Percentiles rank a stretch among this genome's conserved stretches.
These are phyloP conservation scores for Alternaria viburni DNA, from an alignment of 2,329 filamentous ascomycete species.

Conservation along the genomic window DNA sequence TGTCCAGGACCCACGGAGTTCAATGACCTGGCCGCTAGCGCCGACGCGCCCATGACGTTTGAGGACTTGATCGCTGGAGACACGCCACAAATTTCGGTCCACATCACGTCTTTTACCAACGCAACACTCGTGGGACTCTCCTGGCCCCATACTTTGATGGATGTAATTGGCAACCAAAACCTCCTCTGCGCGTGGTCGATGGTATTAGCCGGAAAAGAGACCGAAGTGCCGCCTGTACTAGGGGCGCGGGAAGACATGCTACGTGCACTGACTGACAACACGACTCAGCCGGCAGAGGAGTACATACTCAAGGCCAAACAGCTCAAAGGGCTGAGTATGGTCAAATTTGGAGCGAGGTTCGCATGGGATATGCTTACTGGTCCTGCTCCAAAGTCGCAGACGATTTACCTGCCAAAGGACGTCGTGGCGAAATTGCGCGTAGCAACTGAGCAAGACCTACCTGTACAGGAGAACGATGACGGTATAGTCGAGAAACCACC, in stretches of 20 bases:
- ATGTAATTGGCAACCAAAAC: conserved; percentile 53
- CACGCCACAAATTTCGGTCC: conserved; percentile 55
- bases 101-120: conserved; percentile 58
- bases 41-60: conserved; percentile 16
- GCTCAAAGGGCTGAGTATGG: conserved; percentile 19
- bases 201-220: conserved; percentile 53
- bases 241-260: conserved; percentile 47
- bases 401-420: conserved; percentile 49
- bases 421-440: conserved; percentile 19
- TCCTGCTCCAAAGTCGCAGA: conserved; percentile 37
- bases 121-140: conserved; percentile 57
- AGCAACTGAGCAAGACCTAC: conserved; percentile 39
- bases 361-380: conserved; percentile 12
- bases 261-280: conserved; percentile 1
- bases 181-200: conserved; percentile 57
- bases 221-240: conserved; percentile 45
- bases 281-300: conserved; percentile 12
- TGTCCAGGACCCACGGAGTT: conserved; percentile 8
- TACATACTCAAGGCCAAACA: conserved; percentile 19
- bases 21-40: conserved; percentile 7
- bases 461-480: neutral
- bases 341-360: conserved; percentile 15
- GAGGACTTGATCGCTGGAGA: conserved; percentile 39
- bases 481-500: conserved; percentile 14
- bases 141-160: conserved; percentile 58